Evolutionary conservation across 176 grass and related monocot genomes (phyloP).

Genomic region (Luzula sylvatica): DNA sequence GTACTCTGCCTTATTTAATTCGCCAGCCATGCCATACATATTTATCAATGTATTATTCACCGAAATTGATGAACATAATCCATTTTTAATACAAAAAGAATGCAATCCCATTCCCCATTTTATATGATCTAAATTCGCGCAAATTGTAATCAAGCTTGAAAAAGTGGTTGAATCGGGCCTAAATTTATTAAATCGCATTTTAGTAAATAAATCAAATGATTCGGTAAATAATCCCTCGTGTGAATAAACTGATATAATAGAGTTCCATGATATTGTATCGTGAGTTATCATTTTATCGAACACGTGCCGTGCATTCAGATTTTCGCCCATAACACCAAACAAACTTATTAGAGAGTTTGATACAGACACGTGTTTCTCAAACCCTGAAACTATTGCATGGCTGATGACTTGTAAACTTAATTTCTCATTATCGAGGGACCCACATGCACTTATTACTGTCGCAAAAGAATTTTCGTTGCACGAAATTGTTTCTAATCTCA

Average conservation of each 20-base stretch:
- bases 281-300: conserved; percentile 36
- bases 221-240: conserved; percentile 25
- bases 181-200: conserved; percentile 14
- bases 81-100: conserved; percentile 35
- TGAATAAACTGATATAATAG: too few relatives aligned
- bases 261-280: conserved; percentile 66
- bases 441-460: conserved; percentile 41
- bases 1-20: conserved; percentile 24
- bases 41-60: too few relatives aligned
- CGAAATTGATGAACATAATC: conserved; percentile 20
- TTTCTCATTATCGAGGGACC: conserved; percentile 28
- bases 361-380: conserved; percentile 40
- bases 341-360: conserved; percentile 69
- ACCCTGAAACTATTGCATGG: conserved; percentile 43
- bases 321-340: conserved; percentile 36
- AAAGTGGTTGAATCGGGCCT: conserved; percentile 27
- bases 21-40: too few relatives aligned
- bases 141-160: conserved; percentile 25
- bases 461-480: conserved; percentile 55
- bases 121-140: conserved; percentile 25
- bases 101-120: conserved; percentile 38
- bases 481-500: conserved; percentile 38
- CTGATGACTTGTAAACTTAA: conserved; percentile 57
- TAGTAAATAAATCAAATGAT: conserved; percentile 40
- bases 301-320: conserved; percentile 28